A percentile compares a stretch with the other conserved stretches of the same genome.
Conservation (phyloP, 345 rosid species). For the Gossypium arboreum region DNA sequence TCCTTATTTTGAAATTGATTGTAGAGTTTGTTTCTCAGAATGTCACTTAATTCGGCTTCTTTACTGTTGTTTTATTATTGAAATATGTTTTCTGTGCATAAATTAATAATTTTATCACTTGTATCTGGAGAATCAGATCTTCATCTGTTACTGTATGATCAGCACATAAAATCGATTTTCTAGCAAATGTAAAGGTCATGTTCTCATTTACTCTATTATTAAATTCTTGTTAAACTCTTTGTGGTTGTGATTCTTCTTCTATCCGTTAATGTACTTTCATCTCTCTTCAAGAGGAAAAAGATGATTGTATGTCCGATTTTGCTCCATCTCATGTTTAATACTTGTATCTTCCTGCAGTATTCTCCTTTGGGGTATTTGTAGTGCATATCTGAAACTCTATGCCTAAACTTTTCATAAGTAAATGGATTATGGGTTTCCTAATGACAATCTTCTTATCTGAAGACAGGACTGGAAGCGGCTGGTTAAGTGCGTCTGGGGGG, state of each 20-base stretch:
- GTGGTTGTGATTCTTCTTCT: background rate
- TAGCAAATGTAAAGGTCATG: background rate
- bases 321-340: background rate
- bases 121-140: background rate
- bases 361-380: background rate
- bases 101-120: background rate
- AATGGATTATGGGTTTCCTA: background rate
- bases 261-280: background rate
- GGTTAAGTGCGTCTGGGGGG: constrained; percentile 59
- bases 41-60: background rate
- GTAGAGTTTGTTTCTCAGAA: background rate
- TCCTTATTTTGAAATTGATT: background rate
- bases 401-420: background rate
- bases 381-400: background rate
- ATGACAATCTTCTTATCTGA: constrained; percentile 18
- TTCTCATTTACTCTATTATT: background rate
- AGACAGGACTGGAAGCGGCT: constrained; percentile 56
- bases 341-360: background rate
- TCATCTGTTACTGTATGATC: background rate
- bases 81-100: background rate
- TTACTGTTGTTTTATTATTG: background rate
- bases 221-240: background rate
- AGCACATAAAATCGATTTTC: background rate
- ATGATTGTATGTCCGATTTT: background rate
- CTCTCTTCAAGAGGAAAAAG: background rate